Base-by-base conservation (phyloP, 352 stramenopile genomes). In the Pseudoperonospora humuli region DNA sequence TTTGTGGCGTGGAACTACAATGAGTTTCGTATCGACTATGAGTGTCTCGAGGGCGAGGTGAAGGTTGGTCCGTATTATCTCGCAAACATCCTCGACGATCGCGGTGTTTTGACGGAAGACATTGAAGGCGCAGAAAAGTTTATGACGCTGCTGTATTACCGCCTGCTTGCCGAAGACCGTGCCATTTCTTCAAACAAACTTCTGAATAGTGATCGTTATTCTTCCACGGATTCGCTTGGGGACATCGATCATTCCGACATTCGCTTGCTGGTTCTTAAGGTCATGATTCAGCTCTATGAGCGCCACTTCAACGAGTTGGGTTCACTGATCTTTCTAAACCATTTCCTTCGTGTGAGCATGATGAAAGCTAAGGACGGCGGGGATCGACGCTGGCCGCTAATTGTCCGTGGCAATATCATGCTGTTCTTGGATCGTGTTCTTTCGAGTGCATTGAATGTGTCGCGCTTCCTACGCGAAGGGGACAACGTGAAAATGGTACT, bases 271-370 rank as follows among this genome's bases (percentile, higher is more conserved):
- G 80, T 90, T 24, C 39, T 93, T 7, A 91, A 91, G 49, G 75
- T 89, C 21, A 93, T 93, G 81, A 90, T 90, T 36, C 75, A 90
- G 47, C 38, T 93, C 0, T 93, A 88, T 43, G 79, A 93, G 44
- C 73, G 77, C 3, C 75, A 93, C 42, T 88, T 78, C 28, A 75
- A 61, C 19, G 61, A 89, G 20, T 59, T 93, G 19, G 74, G 62
- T 18, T 91, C 81, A n/a, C 51, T 93, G 0, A 54, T 76, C 33
- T 93, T 93, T 38, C 50, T 93, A 17, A 93, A 91, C 35, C 81
- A 90, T 38, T 74, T 93, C 17, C 48, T 93, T 23, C 70, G 72
- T 28, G 74, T 84, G 20, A 86, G 70, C 11, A 93, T 91, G 79
- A 84, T 86, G 54, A 66, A 63, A 37, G 51, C 45, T 27, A 66